Percentiles rank a stretch among this genome's conserved stretches.
phyloP scores from a whole-genome alignment of 2,329 filamentous ascomycete genomes.

The Thermomyces lanuginosus region DNA sequence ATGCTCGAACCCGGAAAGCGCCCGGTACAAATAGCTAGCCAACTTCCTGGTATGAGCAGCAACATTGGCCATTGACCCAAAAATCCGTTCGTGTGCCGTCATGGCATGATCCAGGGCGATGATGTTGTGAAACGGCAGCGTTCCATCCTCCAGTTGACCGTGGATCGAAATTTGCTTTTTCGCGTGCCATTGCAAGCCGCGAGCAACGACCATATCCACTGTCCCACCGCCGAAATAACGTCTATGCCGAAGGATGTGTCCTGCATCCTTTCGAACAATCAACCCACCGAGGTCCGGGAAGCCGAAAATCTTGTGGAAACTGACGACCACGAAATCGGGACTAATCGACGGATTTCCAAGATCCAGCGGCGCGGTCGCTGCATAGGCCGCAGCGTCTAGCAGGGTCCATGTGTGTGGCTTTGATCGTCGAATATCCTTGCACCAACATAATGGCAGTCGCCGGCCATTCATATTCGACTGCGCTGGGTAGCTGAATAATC shows the following conservation, averaged over 20 bases:
- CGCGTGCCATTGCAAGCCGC: constrained; percentile 67
- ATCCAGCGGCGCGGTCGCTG: constrained; percentile 60
- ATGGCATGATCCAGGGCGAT: constrained; percentile 65
- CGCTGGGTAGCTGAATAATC: constrained; percentile 71
- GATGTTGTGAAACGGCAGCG: constrained; percentile 78
- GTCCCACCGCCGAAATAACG: constrained; percentile 90
- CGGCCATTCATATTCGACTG: constrained; percentile 88
- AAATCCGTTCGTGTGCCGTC: constrained; percentile 50
- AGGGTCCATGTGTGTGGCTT: constrained; percentile 42
- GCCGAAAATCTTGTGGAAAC: constrained; percentile 96
- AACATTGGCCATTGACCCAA: constrained; percentile 52
- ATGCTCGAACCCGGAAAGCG: constrained; percentile 48
- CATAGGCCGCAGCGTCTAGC: constrained; percentile 68
- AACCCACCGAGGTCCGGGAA: constrained; percentile 82
- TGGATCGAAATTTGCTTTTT: constrained; percentile 57
- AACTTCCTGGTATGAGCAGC: constrained; percentile 56
- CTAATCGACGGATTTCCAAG: constrained; percentile 44
- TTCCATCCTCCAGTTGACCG: constrained; percentile 77
- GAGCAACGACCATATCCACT: constrained; percentile 69
- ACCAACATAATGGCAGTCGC: constrained; percentile 58
- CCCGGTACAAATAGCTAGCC: constrained; percentile 40
- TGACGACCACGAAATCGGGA: constrained; percentile 75
- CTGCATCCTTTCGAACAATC: constrained; percentile 58
- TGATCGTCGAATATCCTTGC: constrained; percentile 29
- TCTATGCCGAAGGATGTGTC: constrained; percentile 45